Percentiles rank a stretch among this genome's conserved stretches.
Evolutionary conservation across 306 rosid species (phyloP).

Genomic region (Quercus berberidifolia): DNA sequence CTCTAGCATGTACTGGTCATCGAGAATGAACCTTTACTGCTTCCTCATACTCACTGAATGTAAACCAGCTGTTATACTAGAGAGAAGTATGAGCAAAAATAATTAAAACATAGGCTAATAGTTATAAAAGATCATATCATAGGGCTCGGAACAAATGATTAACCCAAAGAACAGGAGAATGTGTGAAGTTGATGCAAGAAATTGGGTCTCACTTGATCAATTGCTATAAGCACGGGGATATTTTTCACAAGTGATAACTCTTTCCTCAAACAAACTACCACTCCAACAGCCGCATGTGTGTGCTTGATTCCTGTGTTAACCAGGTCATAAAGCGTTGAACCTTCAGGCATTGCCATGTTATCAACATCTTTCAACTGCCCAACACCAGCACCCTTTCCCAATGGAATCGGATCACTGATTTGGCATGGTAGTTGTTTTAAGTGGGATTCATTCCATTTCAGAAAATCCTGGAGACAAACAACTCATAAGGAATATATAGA

Average conservation of each 20-base stretch:
- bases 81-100: conserved; percentile 25
- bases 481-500: conserved; percentile 20
- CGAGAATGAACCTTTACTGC: conserved; percentile 79
- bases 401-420: conserved; percentile 67
- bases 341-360: conserved; percentile 70
- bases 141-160: neutral
- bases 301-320: conserved; percentile 78
- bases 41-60: conserved; percentile 90
- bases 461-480: conserved; percentile 68
- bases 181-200: conserved; percentile 1
- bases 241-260: conserved; percentile 88
- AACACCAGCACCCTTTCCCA: conserved; percentile 97
- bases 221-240: conserved; percentile 87
- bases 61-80: conserved; percentile 95
- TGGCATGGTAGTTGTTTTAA: conserved; percentile 61
- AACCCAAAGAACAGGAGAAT: neutral
- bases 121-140: neutral
- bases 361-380: conserved; percentile 90
- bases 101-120: conserved; percentile 8
- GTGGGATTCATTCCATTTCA: conserved; percentile 71
- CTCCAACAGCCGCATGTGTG: conserved; percentile 95
- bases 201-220: conserved; percentile 75
- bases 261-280: conserved; percentile 83
- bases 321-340: conserved; percentile 76
- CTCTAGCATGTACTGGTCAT: conserved; percentile 82